A percentile compares a stretch with the other conserved stretches of the same genome.
These are phyloP conservation scores for Phellopilus nigrolimitatus DNA, from an alignment of 1,284 basidiomycete species.

Conservation along the genomic window DNA sequence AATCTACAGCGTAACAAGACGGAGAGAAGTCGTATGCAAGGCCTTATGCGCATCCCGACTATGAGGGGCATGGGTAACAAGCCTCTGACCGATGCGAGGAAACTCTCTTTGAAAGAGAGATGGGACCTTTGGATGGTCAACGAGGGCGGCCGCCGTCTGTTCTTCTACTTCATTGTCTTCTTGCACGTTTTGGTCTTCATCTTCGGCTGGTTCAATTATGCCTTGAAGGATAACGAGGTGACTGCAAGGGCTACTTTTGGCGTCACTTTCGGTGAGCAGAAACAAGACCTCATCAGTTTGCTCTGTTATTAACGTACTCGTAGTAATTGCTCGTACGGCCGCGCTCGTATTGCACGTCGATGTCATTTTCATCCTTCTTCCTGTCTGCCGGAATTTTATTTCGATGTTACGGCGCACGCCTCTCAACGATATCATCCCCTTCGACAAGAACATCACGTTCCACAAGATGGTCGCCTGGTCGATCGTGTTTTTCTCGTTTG, in stretches of 20 bases:
- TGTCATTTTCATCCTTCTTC: conserved; percentile 85
- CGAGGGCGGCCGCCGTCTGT: conserved; percentile 72
- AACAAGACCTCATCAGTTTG: background rate
- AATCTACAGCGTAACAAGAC: conserved; percentile 74
- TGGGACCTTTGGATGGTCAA: conserved; percentile 85
- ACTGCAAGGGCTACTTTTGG: conserved; percentile 65
- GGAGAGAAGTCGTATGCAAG: conserved; percentile 73
- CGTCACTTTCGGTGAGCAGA: conserved; percentile 63
- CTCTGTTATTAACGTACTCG: conserved; percentile 10
- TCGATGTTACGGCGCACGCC: conserved; percentile 78
- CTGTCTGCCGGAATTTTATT: conserved; percentile 88
- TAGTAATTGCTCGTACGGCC: conserved; percentile 77
- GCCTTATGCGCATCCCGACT: conserved; percentile 59
- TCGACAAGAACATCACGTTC: conserved; percentile 85
- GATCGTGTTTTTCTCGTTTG: conserved; percentile 66
- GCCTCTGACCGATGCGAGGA: conserved; percentile 33
- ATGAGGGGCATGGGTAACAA: conserved; percentile 30
- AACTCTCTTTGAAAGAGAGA: conserved; percentile 34
- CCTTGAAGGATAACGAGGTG: conserved; percentile 71
- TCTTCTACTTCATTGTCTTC: conserved; percentile 74
- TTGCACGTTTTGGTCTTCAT: conserved; percentile 70
- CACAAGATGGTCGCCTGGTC: conserved; percentile 88
- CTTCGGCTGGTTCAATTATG: conserved; percentile 74
- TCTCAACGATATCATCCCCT: conserved; percentile 80
- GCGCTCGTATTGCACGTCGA: conserved; percentile 86